A percentile compares a stretch with the other conserved stretches of the same genome.
Evolutionary conservation across 163 green algal species (phyloP).

Genomic region (Chloromonas sp.): DNA sequence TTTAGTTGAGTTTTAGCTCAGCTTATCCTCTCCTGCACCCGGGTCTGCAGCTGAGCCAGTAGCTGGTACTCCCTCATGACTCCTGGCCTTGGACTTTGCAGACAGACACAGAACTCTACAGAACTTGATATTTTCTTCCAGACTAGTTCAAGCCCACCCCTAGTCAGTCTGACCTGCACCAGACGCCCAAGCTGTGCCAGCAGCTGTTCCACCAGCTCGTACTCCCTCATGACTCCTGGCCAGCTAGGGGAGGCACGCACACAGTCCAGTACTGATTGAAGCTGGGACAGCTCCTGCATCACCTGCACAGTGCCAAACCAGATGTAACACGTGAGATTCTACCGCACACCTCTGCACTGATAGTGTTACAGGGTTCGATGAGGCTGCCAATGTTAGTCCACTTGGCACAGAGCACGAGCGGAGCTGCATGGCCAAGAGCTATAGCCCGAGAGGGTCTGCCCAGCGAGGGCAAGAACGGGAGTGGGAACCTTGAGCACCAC

Average conservation of each 20-base stretch:
- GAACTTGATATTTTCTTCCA: no score
- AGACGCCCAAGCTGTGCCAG: conserved; percentile 1
- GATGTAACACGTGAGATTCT: background rate
- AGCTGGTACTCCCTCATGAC: conserved; percentile 24
- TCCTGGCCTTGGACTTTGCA: conserved; percentile 2
- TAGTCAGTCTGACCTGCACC: no score
- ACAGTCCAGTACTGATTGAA: conserved; percentile 18
- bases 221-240: conserved; percentile 24
- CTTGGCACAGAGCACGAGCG: background rate
- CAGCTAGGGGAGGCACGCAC: conserved; percentile 22
- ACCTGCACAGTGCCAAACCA: conserved; percentile 3
- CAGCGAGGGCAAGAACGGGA: background rate
- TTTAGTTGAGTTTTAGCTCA: no score
- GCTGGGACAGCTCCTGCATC: conserved; percentile 9
- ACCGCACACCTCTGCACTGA: no score
- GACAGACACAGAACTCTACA: no score
- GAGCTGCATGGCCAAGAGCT: background rate
- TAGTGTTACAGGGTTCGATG: no score
- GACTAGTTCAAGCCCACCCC: no score
- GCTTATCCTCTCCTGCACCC: background rate
- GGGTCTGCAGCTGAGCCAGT: conserved; percentile 22
- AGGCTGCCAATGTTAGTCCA: no score
- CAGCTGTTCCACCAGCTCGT: conserved; percentile 27
- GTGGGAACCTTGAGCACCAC: no score
- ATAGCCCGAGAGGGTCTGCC: background rate